Evolutionary conservation across 345 rosid species (phyloP).

Genomic region (Acer campestre): DNA sequence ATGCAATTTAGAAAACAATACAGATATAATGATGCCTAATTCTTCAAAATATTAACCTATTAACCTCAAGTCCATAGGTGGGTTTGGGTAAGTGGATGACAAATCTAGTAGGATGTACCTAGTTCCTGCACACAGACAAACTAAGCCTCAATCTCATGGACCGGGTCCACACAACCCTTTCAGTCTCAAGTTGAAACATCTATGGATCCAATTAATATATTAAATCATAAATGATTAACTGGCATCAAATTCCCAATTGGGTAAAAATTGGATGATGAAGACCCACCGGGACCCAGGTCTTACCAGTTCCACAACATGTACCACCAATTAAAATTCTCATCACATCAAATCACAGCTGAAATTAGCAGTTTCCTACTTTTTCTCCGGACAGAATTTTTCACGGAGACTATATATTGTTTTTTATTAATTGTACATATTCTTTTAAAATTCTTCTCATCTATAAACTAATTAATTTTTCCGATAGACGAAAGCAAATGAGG

Average conservation of each 20-base stretch:
- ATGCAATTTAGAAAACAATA: not conserved
- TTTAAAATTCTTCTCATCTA: not conserved
- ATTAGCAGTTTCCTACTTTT: not conserved
- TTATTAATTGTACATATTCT: not conserved
- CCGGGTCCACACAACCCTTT: not conserved
- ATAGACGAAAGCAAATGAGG: not conserved
- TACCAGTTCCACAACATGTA: not conserved
- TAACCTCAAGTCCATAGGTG: not conserved
- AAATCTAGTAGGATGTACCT: not conserved
- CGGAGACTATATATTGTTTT: not conserved
- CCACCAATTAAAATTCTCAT: not conserved
- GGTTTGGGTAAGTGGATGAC: not conserved
- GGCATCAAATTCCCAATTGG: not conserved
- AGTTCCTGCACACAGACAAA: not conserved
- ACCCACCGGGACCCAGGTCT: not conserved
- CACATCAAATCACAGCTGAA: not conserved
- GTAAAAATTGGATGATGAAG: not conserved
- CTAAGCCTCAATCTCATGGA: not conserved
- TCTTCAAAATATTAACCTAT: too few relatives aligned
- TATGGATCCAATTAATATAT: not conserved
- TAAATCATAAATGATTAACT: not conserved
- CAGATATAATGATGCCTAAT: too few relatives aligned
- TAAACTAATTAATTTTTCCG: not conserved
- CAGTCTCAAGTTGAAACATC: not conserved
- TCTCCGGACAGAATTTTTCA: not conserved